These are phyloP conservation scores for Rosa hybrid DNA, from an alignment of 331 rosid species.

Conservation along the genomic window DNA sequence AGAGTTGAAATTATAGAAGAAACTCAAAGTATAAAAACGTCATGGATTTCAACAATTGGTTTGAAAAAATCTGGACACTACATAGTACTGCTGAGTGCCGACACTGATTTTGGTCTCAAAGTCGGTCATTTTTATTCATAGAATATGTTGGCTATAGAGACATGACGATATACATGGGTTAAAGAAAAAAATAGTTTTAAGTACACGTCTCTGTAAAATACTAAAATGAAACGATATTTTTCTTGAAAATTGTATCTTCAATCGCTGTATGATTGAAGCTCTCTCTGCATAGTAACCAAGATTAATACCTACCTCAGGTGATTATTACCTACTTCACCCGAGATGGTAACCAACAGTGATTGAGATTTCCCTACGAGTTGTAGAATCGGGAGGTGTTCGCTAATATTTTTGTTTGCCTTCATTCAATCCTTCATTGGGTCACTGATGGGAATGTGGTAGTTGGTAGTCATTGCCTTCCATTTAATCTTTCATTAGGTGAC, in stretches of 20 bases:
- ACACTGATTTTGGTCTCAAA: background rate
- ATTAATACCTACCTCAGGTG: too few species aligned
- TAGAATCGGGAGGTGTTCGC: background rate
- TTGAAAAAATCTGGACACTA: background rate
- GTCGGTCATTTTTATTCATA: background rate
- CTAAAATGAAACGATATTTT: background rate
- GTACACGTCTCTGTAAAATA: background rate
- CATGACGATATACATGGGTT: background rate
- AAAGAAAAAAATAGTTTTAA: background rate
- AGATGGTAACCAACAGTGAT: too few species aligned
- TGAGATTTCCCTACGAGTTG: background rate
- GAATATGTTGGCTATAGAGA: background rate
- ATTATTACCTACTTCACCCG: too few species aligned
- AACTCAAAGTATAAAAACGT: background rate
- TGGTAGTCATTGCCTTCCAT: background rate
- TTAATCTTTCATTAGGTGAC: background rate
- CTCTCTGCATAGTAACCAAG: background rate
- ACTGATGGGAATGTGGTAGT: background rate
- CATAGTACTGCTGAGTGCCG: background rate
- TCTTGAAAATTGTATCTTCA: background rate
- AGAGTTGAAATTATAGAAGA: background rate
- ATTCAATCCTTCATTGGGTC: background rate
- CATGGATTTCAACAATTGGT: background rate
- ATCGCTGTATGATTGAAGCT: background rate
- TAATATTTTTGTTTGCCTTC: background rate